Evolutionary conservation across 2,329 filamentous ascomycete genomes (phyloP).

Genomic region (Alternaria alternata): DNA sequence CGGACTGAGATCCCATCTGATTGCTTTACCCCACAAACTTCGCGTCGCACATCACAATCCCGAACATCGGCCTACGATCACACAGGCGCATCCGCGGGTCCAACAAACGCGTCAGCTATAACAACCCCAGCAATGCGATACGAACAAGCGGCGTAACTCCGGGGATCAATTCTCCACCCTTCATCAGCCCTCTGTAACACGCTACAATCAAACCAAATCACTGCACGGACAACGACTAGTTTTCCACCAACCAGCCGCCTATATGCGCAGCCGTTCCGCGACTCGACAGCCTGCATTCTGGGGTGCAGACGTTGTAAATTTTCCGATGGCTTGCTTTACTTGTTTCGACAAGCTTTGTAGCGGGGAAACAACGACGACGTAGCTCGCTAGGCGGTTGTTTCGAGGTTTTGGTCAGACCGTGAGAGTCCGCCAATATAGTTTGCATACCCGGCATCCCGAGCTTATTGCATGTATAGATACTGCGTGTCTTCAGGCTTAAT

Average conservation of each 20-base stretch:
- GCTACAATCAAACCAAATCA: conserved; percentile 15
- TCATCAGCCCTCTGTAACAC: conserved; percentile 28
- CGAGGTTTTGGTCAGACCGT: neutral
- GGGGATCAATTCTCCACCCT: conserved; percentile 21
- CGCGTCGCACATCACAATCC: neutral
- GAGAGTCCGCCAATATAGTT: conserved; percentile 2
- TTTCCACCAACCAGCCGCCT: conserved; percentile 23
- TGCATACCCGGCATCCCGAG: neutral
- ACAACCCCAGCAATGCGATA: neutral
- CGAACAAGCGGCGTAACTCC: neutral
- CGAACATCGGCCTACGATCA: neutral
- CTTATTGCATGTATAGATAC: conserved; percentile 4
- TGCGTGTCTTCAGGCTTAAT: neutral
- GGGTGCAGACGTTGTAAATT: conserved; percentile 13
- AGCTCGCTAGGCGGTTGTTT: neutral
- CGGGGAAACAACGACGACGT: neutral
- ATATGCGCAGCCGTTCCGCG: neutral
- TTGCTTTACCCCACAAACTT: neutral
- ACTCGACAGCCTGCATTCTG: conserved; percentile 9
- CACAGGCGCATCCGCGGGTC: neutral
- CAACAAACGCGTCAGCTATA: neutral
- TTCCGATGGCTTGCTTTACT: conserved; percentile 12
- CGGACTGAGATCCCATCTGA: neutral
- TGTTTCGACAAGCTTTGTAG: conserved; percentile 4
- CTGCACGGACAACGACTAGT: neutral